phyloP scores from a whole-genome alignment of 768 basidiomycete species.

The Boletus huronensis region DNA sequence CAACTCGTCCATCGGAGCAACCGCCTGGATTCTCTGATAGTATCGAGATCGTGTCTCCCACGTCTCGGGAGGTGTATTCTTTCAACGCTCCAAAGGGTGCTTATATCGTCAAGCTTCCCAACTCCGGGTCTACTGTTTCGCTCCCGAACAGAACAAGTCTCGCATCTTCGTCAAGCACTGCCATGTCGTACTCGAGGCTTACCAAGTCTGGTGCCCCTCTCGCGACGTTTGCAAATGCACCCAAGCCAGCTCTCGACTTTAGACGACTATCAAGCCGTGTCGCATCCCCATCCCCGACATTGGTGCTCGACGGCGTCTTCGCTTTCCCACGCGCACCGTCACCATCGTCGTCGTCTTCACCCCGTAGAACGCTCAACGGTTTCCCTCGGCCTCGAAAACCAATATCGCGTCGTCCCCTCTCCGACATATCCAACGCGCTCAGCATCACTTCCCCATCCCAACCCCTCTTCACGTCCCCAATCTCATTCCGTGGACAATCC shows the following conservation, averaged over 20 bases:
- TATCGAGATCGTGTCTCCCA: neutral
- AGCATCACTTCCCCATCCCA: neutral
- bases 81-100: conserved; percentile 1
- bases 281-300: conserved; percentile 12
- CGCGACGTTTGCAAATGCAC: neutral
- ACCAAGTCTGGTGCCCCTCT: neutral
- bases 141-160: neutral
- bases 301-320: conserved; percentile 23
- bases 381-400: conserved; percentile 5
- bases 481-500: neutral
- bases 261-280: neutral
- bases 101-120: conserved; percentile 20
- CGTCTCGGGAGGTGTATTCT: conserved; percentile 1
- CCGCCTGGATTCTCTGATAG: neutral
- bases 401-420: neutral
- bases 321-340: conserved; percentile 5
- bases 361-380: neutral
- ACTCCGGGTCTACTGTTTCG: neutral
- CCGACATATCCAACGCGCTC: neutral
- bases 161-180: neutral
- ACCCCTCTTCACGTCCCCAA: neutral
- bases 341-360: neutral
- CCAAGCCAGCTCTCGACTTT: neutral
- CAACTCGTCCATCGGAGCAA: neutral
- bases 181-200: neutral